phyloP scores from a whole-genome alignment of 306 rosid species.

The Sindora glabra region DNA sequence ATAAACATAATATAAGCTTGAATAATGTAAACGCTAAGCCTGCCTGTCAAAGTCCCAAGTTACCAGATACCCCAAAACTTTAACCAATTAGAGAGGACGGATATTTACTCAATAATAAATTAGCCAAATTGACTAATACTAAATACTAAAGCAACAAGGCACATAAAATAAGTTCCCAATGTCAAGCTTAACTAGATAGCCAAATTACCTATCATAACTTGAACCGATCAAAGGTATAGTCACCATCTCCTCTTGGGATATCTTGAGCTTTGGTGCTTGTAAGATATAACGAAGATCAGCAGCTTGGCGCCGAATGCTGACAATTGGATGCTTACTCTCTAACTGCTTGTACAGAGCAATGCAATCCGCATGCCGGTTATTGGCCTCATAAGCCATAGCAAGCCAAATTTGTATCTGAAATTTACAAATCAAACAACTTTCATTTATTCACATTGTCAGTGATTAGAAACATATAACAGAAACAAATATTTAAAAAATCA shows the following conservation, averaged over 20 bases:
- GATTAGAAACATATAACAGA: not conserved
- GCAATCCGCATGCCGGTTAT: constrained; percentile 78
- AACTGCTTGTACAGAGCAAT: constrained; percentile 74
- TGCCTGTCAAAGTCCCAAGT: too few relatives aligned
- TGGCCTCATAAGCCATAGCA: constrained; percentile 98
- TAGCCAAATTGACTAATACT: too few relatives aligned
- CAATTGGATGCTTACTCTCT: constrained; percentile 64
- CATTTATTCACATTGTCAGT: not conserved
- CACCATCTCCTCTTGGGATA: constrained; percentile 95
- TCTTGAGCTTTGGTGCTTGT: constrained; percentile 96
- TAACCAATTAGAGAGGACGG: not conserved
- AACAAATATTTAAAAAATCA: not conserved
- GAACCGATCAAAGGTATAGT: constrained; percentile 70
- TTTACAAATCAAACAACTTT: not conserved
- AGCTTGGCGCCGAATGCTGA: constrained; percentile 87
- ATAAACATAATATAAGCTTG: too few relatives aligned
- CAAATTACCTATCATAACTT: constrained; percentile 54
- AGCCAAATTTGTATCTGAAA: constrained; percentile 95
- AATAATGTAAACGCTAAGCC: too few relatives aligned
- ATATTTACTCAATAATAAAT: too few relatives aligned
- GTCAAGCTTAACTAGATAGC: not conserved
- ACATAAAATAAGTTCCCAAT: too few relatives aligned
- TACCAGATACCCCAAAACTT: too few relatives aligned
- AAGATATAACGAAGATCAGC: constrained; percentile 89
- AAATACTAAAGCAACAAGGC: too few relatives aligned